phyloP scores from a whole-genome alignment of 108 stramenopile species.

The Nannochloropsis gaditana region DNA sequence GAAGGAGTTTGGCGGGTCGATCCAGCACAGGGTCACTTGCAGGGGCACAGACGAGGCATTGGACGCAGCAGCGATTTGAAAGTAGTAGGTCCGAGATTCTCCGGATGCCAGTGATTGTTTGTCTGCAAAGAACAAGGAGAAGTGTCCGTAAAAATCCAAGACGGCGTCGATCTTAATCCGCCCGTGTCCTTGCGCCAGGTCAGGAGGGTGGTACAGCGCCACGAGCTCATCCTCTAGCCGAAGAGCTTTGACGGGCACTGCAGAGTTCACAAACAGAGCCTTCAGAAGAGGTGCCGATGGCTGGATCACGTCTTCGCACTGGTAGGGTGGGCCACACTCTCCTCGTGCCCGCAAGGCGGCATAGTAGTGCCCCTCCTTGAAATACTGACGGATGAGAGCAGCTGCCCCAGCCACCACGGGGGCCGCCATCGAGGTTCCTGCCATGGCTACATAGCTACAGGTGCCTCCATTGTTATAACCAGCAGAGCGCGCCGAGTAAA shows the following conservation, averaged over 20 bases:
- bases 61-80: background rate
- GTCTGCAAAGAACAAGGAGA: background rate
- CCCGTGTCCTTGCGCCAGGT: slow-evolving; percentile 56
- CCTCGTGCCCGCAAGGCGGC: background rate
- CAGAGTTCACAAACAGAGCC: slow-evolving; percentile 62
- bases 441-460: slow-evolving; percentile 18
- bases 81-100: background rate
- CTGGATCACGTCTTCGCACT: slow-evolving; percentile 47
- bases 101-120: background rate
- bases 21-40: slow-evolving; percentile 62
- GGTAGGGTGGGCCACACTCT: background rate
- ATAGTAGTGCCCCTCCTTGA: slow-evolving; percentile 58
- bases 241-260: slow-evolving; percentile 49
- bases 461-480: slow-evolving; percentile 20
- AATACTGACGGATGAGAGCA: slow-evolving; percentile 69
- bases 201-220: slow-evolving; percentile 41
- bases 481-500: slow-evolving; percentile 53
- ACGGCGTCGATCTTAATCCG: slow-evolving; percentile 52
- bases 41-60: slow-evolving; percentile 32
- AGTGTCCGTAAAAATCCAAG: slow-evolving; percentile 44
- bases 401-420: slow-evolving; percentile 69
- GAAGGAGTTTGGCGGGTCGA: slow-evolving; percentile 58
- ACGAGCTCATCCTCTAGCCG: slow-evolving; percentile 34
- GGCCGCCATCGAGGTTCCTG: slow-evolving; percentile 60
- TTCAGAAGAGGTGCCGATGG: slow-evolving; percentile 60